A percentile compares a stretch with the other conserved stretches of the same genome.
phyloP scores from a whole-genome alignment of 2,329 filamentous ascomycete species.

The Ceratocystis alfenasii region DNA sequence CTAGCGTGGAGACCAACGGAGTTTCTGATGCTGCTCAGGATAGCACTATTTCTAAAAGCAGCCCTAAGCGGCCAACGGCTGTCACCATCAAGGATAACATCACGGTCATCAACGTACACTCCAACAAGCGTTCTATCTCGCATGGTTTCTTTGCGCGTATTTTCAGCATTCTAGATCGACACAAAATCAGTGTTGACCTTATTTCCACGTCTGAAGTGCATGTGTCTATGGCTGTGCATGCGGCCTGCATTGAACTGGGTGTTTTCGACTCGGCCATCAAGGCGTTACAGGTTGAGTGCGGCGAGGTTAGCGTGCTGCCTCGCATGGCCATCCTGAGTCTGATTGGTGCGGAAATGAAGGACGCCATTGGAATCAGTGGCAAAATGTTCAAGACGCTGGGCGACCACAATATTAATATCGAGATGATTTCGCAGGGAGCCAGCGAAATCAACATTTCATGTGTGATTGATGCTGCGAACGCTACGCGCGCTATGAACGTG shows the following conservation, averaged over 20 bases:
- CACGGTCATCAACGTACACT: constrained; percentile 93
- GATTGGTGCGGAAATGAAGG: constrained; percentile 92
- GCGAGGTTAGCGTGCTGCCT: constrained; percentile 78
- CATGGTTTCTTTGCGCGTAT: constrained; percentile 94
- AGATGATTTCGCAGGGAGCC: constrained; percentile 98
- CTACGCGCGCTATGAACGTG: constrained; percentile 87
- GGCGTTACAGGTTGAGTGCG: constrained; percentile 60
- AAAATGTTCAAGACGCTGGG: constrained; percentile 91
- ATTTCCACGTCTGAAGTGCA: constrained; percentile 96
- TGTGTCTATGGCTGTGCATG: constrained; percentile 92
- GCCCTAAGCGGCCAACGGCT: constrained; percentile 66
- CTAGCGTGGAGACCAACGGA: not conserved
- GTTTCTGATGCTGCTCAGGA: not conserved
- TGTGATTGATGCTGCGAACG: constrained; percentile 84
- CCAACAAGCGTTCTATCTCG: constrained; percentile 88
- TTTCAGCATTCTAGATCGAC: constrained; percentile 78
- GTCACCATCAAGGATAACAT: constrained; percentile 98
- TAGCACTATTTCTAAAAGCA: constrained; percentile 36
- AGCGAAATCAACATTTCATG: constrained; percentile 99
- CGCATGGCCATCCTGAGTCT: constrained; percentile 94
- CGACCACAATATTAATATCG: constrained; percentile 88
- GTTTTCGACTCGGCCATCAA: constrained; percentile 55
- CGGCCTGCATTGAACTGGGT: constrained; percentile 51
- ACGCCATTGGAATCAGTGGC: constrained; percentile 88
- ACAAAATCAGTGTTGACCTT: constrained; percentile 82